Base-by-base conservation (phyloP, 495 filamentous ascomycete genomes). In the Aspergillus kassunensis region DNA sequence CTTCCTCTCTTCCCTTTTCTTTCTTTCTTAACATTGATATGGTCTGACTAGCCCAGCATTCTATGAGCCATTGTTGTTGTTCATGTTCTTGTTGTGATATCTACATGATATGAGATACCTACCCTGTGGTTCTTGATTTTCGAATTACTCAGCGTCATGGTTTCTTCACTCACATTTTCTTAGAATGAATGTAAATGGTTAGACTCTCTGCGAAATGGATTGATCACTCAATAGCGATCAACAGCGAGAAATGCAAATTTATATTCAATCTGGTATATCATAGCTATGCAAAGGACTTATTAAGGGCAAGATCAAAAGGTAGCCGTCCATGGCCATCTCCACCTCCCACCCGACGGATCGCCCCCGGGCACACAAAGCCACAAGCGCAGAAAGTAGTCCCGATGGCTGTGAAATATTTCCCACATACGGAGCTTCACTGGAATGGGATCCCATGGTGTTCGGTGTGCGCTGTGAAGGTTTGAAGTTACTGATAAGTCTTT, bases 381-480 rank as follows among this genome's bases (percentile, higher is more conserved):
- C 52, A 98, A 61, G 27, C 93, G 71, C 87, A 90, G 93, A 65
- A 98, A 98, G 63, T 98, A 98, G 69, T 98, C 93, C 46, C 93
- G 76, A 72, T 98, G 93, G 13, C 91, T 86, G 72, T 90, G 91
- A 65, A 97, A 87, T n/a, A 95, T 71, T 71, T 95, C 82, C 89
- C 95, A 93, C 9, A 91, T 76, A 63, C 85, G 85, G 56, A 84
- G 85, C 39, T 82, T 70, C 9, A 78, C 65, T 13, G 88, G 87
- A 16, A 91, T 65, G 21, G 69, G 55, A 47, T 70, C 68, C 54
- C 74, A 70, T 13, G 65, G 52, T 48, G 59, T 55, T 20, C 63
- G 41, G 11, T 49, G 55, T 13, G 59, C 57, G 56, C 66, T 58
- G 6, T 59, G 19, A 13, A 30, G 39, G 15, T 51, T 53, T 20